Evolutionary conservation across 495 filamentous ascomycete species (phyloP).

Genomic region (Penicillium canescens): DNA sequence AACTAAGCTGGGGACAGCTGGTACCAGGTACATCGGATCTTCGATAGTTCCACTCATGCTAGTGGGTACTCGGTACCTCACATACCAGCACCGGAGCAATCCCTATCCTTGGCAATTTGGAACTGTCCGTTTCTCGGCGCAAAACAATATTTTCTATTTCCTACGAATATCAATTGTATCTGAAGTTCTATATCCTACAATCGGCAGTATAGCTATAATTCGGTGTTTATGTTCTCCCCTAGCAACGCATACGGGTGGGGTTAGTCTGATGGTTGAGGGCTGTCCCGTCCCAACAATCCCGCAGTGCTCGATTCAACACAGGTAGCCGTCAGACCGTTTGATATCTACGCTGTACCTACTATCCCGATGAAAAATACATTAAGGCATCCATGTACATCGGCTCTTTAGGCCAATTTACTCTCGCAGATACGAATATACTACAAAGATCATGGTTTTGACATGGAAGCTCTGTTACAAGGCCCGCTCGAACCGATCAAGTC

Average conservation of each 20-base stretch:
- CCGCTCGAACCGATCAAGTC: conserved; percentile 47
- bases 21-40: conserved; percentile 13
- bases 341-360: conserved; percentile 10
- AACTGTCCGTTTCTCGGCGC: conserved; percentile 5
- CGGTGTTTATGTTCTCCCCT: background rate
- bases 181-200: background rate
- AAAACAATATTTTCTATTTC: background rate
- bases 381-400: background rate
- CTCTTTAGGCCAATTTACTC: background rate
- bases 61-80: conserved; percentile 29
- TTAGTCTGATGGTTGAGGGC: conserved; percentile 24
- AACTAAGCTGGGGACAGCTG: conserved; percentile 12
- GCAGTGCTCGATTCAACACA: conserved; percentile 28
- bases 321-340: conserved; percentile 28
- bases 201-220: background rate
- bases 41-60: conserved; percentile 22
- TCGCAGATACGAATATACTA: background rate
- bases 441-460: conserved; percentile 12
- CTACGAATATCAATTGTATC: background rate
- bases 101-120: background rate
- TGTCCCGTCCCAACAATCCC: conserved; percentile 22
- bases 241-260: conserved; percentile 19
- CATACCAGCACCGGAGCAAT: conserved; percentile 17
- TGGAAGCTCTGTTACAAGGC: conserved; percentile 49
- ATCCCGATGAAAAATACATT: background rate